phyloP scores from a whole-genome alignment of 352 stramenopile species.

The Plasmopara viticola region DNA sequence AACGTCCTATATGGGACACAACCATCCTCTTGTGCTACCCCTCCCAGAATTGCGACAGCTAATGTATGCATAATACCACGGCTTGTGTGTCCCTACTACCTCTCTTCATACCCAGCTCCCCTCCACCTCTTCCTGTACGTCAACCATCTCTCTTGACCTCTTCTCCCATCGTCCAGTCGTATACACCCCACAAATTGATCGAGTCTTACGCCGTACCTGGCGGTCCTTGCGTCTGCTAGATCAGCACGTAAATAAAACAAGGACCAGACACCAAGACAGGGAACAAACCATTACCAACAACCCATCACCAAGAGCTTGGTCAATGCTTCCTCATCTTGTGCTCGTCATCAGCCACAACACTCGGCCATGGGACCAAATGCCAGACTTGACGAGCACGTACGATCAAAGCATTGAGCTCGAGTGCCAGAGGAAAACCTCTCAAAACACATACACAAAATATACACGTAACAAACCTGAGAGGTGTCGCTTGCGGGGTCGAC shows the following conservation, averaged over 20 bases:
- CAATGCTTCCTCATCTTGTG: slow-evolving; percentile 11
- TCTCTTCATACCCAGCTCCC: too few species aligned
- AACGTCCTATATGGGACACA: too few species aligned
- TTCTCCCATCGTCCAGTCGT: too few species aligned
- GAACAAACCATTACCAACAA: slow-evolving; percentile 35
- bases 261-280: slow-evolving; percentile 17
- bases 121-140: too few species aligned
- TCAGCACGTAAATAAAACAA: slow-evolving; percentile 19
- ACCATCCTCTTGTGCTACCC: too few species aligned
- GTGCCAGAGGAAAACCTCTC: slow-evolving; percentile 1
- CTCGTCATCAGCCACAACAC: slow-evolving; percentile 9
- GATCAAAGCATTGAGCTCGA: slow-evolving; percentile 22
- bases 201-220: slow-evolving; percentile 45
- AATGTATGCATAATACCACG: too few species aligned
- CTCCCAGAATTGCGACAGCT: too few species aligned
- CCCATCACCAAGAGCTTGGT: slow-evolving; percentile 26
- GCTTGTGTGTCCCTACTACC: too few species aligned
- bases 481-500: slow-evolving; percentile 6
- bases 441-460: slow-evolving; percentile 29
- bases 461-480: slow-evolving; percentile 64
- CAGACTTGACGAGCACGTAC: neutral
- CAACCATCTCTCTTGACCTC: too few species aligned
- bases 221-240: slow-evolving; percentile 40
- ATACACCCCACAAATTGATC: neutral
- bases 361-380: slow-evolving; percentile 1